Percentiles rank a stretch among this genome's conserved stretches.
Evolutionary conservation across 2,329 filamentous ascomycete species (phyloP).

Genomic region (Orbilia blumenaviensis): DNA sequence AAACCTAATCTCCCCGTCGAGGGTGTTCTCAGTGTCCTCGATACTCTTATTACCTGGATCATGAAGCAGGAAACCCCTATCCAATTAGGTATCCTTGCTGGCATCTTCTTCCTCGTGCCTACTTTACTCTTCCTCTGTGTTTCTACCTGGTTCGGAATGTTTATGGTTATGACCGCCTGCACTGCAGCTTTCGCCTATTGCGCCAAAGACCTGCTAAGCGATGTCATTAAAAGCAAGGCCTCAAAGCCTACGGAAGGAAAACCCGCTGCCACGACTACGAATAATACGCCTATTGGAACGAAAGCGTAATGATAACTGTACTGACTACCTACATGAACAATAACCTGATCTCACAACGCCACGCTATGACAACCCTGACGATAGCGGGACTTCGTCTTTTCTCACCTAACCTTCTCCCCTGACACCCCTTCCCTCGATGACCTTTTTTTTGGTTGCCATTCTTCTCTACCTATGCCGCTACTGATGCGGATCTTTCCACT

Average conservation of each 20-base stretch:
- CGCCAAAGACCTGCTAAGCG: constrained; percentile 30
- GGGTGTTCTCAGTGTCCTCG: constrained; percentile 28
- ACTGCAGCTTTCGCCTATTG: constrained; percentile 42
- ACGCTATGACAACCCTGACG: constrained; percentile 13
- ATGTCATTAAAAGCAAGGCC: not conserved
- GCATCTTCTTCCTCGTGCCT: constrained; percentile 47
- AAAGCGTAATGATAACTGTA: constrained; percentile 24
- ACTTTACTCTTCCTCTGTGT: constrained; percentile 37
- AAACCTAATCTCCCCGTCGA: constrained; percentile 25
- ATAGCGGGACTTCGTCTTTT: constrained; percentile 38
- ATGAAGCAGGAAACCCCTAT: constrained; percentile 46
- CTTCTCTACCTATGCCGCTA: constrained; percentile 29
- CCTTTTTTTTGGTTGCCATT: not conserved
- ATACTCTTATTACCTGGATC: constrained; percentile 35
- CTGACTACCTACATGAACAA: not conserved
- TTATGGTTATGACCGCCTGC: constrained; percentile 34
- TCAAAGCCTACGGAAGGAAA: constrained; percentile 14
- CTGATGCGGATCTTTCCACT: not conserved
- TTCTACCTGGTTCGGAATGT: constrained; percentile 49
- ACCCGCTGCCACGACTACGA: constrained; percentile 11
- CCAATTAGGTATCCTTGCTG: constrained; percentile 38
- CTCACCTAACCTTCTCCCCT: not conserved
- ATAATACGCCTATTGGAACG: constrained; percentile 18
- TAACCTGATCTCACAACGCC: constrained; percentile 2
- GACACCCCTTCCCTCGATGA: not conserved